Base-by-base conservation (phyloP, 192 early-diverging fungal genomes). In the Linnemannia elongata region DNA sequence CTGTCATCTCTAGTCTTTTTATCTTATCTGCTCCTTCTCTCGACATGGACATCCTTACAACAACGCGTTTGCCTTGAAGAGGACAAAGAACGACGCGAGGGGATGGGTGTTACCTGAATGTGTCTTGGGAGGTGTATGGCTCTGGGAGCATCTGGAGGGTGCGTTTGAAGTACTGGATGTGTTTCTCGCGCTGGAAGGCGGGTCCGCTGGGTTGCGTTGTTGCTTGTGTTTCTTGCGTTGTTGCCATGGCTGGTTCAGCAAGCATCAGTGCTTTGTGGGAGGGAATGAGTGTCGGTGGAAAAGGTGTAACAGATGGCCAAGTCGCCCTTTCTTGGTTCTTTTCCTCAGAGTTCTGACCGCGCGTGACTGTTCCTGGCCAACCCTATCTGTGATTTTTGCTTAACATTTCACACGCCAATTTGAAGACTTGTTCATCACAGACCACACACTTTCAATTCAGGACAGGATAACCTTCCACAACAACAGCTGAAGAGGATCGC, bases 141-240 rank as follows among this genome's bases (percentile, higher is more conserved):
- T 89, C 76, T 9, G 97, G 97, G 13, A 98, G 91, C 89, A 96
- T 90, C 42, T 88, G 88, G 39, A 97, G 83, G 57, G 92, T 91
- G 42, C 89, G 88, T 80, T 92, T 91, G 81, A 97, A 97, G 90
- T 96, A 98, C 60, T 88, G 79, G 36, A 91, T 91, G 72, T 96
- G 95, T 63, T 91, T 91, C 63, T 90, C 90, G 10, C 89, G 71
- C 18, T 87, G 60, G 60, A 66, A 66, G 3, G 60, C 5, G 27
- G 60, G 27, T 30, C 24, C 24, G 0, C 24, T n/a, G 2, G 60
- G 2, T 10, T 27, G 60, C 12, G 12, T 66, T 66, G 57, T 66
- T 33, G 9, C 12, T 24, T 30, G 30, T 33, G 30, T 15, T 6
- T 33, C 27, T 13, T 66, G 60, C 12, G 60, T 66, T 57, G 22